Percentiles rank a stretch among this genome's conserved stretches.
Evolutionary conservation across 1,139 yeast species (phyloP).

Genomic region (Kluyveromyces marxianus): DNA sequence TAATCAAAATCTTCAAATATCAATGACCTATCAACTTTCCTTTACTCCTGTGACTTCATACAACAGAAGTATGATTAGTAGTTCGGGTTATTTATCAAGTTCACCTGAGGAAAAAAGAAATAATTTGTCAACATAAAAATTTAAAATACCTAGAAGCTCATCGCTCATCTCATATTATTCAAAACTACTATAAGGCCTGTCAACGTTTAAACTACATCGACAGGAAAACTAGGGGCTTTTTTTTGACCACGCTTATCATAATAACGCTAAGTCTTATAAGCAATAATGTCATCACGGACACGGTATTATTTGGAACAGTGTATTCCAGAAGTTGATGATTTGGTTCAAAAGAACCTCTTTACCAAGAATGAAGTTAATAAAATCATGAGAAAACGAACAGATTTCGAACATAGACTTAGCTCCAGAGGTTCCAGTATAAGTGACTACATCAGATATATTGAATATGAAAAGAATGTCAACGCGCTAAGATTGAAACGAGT

Average conservation of each 20-base stretch:
- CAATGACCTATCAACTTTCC: too few species aligned
- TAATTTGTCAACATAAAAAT: conserved; percentile 1
- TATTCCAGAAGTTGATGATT: conserved; percentile 89
- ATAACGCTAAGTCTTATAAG: not conserved
- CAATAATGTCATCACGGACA: conserved; percentile 60
- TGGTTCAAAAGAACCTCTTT: conserved; percentile 73
- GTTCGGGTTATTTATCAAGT: not conserved
- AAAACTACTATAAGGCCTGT: conserved; percentile 7
- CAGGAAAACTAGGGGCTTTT: too few species aligned
- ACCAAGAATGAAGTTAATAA: conserved; percentile 70
- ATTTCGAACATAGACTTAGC: conserved; percentile 83
- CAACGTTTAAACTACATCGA: too few species aligned
- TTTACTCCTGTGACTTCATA: too few species aligned
- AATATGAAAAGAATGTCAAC: conserved; percentile 76
- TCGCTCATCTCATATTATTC: conserved; percentile 11
- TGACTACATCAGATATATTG: conserved; percentile 74
- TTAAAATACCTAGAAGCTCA: not conserved
- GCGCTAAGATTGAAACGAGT: conserved; percentile 68
- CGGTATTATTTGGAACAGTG: conserved; percentile 75
- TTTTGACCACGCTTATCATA: too few species aligned
- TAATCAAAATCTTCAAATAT: too few species aligned
- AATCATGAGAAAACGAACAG: conserved; percentile 91
- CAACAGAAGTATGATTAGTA: too few species aligned
- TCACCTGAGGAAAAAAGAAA: not conserved
- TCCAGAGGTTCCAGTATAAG: conserved; percentile 76